Percentiles rank a stretch among this genome's conserved stretches.
phyloP scores from a whole-genome alignment of 176 grass and related monocot species.

The Oryza glaberrima region DNA sequence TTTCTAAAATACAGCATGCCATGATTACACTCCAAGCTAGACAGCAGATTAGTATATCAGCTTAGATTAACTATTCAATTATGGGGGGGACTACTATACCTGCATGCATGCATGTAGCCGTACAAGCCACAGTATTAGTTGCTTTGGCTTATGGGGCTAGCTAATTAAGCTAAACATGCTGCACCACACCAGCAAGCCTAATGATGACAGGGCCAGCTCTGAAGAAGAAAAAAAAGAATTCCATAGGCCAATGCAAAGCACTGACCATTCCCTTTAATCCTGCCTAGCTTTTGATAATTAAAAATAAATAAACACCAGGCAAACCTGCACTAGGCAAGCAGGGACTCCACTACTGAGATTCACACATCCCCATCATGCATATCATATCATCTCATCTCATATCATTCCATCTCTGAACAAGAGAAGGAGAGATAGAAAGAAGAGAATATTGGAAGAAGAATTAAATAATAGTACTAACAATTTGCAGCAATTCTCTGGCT shows the following conservation, averaged over 20 bases:
- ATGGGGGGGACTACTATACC: not conserved
- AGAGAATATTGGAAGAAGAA: not conserved
- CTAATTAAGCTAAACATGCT: conserved; percentile 25
- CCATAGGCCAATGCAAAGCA: conserved; percentile 45
- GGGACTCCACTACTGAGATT: conserved; percentile 67
- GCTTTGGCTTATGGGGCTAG: conserved; percentile 48
- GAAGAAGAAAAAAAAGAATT: conserved; percentile 24
- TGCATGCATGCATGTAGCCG: conserved; percentile 15
- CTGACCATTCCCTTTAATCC: conserved; percentile 44
- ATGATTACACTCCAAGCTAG: conserved; percentile 34
- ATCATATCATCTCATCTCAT: conserved; percentile 28
- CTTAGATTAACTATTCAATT: conserved; percentile 34
- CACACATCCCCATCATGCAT: conserved; percentile 52
- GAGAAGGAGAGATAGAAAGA: not conserved
- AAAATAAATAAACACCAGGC: conserved; percentile 18
- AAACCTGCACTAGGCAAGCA: not conserved
- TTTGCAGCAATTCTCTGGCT: conserved; percentile 14
- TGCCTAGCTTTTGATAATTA: conserved; percentile 38
- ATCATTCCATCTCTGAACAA: not conserved
- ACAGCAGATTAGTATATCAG: conserved; percentile 35
- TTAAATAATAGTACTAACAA: not conserved
- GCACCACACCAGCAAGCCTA: conserved; percentile 62
- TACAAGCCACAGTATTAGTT: conserved; percentile 31
- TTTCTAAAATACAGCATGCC: not conserved
- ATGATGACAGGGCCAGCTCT: conserved; percentile 51